Evolutionary conservation across 1,284 basidiomycete genomes (phyloP).

Genomic region (Psilocybe mexicana): DNA sequence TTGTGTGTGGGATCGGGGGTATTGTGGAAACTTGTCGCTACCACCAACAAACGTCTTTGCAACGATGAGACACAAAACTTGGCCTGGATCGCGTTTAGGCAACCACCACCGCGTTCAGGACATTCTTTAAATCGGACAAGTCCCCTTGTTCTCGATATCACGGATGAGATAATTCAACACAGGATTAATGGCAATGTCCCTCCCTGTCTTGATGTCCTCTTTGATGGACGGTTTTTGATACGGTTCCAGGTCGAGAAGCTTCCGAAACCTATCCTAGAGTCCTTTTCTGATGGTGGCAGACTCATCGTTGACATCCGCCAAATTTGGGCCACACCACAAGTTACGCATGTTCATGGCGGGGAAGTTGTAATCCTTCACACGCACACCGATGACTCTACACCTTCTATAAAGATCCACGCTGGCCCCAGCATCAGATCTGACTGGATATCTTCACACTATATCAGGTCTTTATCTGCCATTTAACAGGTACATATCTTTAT

Average conservation of each 20-base stretch:
- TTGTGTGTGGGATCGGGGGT: slow-evolving; percentile 62
- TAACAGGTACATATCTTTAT: slow-evolving; percentile 3
- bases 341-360: slow-evolving; percentile 31
- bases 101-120: slow-evolving; percentile 18
- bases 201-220: slow-evolving; percentile 43
- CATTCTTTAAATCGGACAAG: neutral
- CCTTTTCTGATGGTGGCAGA: slow-evolving; percentile 4
- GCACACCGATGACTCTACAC: slow-evolving; percentile 16
- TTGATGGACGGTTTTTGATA: slow-evolving; percentile 60
- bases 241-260: slow-evolving; percentile 44
- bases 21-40: slow-evolving; percentile 54
- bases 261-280: slow-evolving; percentile 29
- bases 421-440: slow-evolving; percentile 23
- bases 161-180: slow-evolving; percentile 30
- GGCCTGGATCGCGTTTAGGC: slow-evolving; percentile 39
- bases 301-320: slow-evolving; percentile 30
- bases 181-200: slow-evolving; percentile 17
- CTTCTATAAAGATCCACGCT: slow-evolving; percentile 11
- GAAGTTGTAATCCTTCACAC: slow-evolving; percentile 24
- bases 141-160: slow-evolving; percentile 36
- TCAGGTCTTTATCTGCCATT: slow-evolving; percentile 17
- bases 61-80: slow-evolving; percentile 8
- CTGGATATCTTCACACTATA: slow-evolving; percentile 51
- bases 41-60: slow-evolving; percentile 7
- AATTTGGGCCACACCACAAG: slow-evolving; percentile 50